A percentile compares a stretch with the other conserved stretches of the same genome.
Evolutionary conservation across 352 stramenopile genomes (phyloP).

Genomic region (Phytopythium delawarense): DNA sequence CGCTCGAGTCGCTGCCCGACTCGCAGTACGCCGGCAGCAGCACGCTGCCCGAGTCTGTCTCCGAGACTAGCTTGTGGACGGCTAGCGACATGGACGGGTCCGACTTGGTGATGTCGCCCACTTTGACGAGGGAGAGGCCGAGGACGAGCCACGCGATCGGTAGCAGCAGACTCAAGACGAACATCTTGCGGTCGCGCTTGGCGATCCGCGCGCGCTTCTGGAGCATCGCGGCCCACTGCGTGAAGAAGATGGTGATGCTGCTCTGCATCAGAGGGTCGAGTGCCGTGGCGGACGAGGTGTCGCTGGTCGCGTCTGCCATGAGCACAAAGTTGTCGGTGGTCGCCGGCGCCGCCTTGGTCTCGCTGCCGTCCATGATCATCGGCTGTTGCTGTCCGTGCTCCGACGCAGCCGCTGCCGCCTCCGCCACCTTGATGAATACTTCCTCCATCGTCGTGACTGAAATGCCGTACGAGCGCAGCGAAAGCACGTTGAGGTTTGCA

Average conservation of each 20-base stretch:
- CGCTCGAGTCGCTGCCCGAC: conserved; percentile 18
- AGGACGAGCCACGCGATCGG: conserved; percentile 82
- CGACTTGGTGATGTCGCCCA: conserved; percentile 24
- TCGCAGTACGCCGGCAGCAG: conserved; percentile 48
- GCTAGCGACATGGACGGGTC: background rate
- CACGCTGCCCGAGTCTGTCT: background rate
- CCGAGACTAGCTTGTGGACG: background rate
- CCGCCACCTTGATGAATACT: conserved; percentile 89
- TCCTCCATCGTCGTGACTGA: conserved; percentile 91
- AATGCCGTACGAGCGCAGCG: conserved; percentile 61
- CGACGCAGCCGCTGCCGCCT: conserved; percentile 12
- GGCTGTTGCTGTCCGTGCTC: background rate
- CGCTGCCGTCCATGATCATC: conserved; percentile 16
- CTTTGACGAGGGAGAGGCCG: conserved; percentile 43
- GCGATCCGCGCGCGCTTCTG: conserved; percentile 89
- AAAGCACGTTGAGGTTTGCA: conserved; percentile 24
- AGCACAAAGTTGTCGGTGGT: conserved; percentile 32
- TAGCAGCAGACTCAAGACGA: conserved; percentile 67
- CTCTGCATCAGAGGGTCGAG: background rate
- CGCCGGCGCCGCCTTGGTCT: conserved; percentile 17
- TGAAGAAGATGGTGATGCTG: conserved; percentile 55
- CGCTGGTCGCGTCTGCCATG: conserved; percentile 46
- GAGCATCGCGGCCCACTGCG: conserved; percentile 86
- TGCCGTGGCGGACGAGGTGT: conserved; percentile 25
- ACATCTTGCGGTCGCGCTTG: conserved; percentile 88